A percentile compares a stretch with the other conserved stretches of the same genome.
Conservation (phyloP, 2,329 filamentous ascomycete genomes). For the Verticillium albo-atrum region DNA sequence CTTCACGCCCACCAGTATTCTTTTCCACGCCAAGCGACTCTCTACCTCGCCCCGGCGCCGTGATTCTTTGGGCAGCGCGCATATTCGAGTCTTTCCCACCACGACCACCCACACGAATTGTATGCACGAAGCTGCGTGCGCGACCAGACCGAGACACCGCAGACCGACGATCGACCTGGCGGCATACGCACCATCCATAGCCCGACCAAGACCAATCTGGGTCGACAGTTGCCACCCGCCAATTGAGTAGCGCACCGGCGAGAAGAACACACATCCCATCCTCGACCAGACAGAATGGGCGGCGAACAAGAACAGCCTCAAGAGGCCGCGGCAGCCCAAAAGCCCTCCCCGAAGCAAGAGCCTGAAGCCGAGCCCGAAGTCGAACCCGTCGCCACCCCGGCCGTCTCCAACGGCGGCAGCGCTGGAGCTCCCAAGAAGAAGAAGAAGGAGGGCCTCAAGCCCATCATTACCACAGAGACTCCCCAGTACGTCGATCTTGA, state of each 20-base stretch:
- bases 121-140: neutral
- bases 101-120: neutral
- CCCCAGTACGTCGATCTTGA: slow-evolving; percentile 26
- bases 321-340: slow-evolving; percentile 6
- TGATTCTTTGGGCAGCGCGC: neutral
- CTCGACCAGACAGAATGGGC: slow-evolving; percentile 6
- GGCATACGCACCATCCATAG: neutral
- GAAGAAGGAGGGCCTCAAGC: slow-evolving; percentile 70
- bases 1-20: neutral
- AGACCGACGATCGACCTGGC: neutral
- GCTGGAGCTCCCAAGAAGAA: slow-evolving; percentile 54
- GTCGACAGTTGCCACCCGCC: neutral
- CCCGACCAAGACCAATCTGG: neutral
- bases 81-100: neutral
- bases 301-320: slow-evolving; percentile 8
- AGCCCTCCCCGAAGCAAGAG: slow-evolving; percentile 1
- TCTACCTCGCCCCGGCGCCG: neutral
- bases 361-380: neutral
- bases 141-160: neutral
- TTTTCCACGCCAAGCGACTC: neutral
- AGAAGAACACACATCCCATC: neutral
- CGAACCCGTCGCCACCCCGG: slow-evolving; percentile 6
- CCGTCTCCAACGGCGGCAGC: slow-evolving; percentile 8
- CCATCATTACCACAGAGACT: slow-evolving; percentile 69
- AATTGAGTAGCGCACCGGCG: neutral